phyloP scores from a whole-genome alignment of 164 flowering plant genomes.

The Vitis rupestris region DNA sequence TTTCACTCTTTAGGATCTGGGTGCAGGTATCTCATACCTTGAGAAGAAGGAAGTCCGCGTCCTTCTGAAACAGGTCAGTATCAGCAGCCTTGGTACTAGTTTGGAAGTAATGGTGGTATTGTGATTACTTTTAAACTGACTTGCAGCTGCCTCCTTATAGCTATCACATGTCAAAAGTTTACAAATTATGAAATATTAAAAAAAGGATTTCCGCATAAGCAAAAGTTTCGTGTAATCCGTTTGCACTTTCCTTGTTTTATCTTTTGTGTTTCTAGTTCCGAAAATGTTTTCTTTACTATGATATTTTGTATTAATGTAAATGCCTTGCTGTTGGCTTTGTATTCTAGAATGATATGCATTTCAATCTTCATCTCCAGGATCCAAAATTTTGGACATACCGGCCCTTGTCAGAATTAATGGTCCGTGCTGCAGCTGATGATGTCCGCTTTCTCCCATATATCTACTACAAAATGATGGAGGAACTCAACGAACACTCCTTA shows the following conservation, averaged over 20 bases:
- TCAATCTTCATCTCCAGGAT: constrained; percentile 51
- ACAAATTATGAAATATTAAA: too few species aligned
- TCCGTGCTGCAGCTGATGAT: constrained; percentile 96
- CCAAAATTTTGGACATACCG: constrained; percentile 86
- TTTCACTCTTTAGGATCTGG: constrained; percentile 15
- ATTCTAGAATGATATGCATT: constrained; percentile 1
- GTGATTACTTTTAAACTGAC: too few species aligned
- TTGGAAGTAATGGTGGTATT: too few species aligned
- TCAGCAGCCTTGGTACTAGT: not conserved
- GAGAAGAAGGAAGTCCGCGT: constrained; percentile 92
- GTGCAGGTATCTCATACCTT: constrained; percentile 73
- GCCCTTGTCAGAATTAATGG: constrained; percentile 83
- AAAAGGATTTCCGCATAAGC: too few species aligned
- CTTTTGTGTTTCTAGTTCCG: not conserved
- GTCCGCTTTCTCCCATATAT: constrained; percentile 89
- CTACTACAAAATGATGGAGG: constrained; percentile 83
- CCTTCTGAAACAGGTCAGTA: constrained; percentile 74
- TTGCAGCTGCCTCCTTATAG: too few species aligned
- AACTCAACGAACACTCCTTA: constrained; percentile 60
- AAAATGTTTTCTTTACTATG: too few species aligned
- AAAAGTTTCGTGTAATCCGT: too few species aligned
- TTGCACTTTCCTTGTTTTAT: too few species aligned
- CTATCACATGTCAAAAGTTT: too few species aligned
- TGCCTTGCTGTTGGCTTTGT: too few species aligned
- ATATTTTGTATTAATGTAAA: too few species aligned